A percentile compares a stretch with the other conserved stretches of the same genome.
Evolutionary conservation across 2,329 filamentous ascomycete genomes (phyloP).

Genomic region (Talaromyces sp.): DNA sequence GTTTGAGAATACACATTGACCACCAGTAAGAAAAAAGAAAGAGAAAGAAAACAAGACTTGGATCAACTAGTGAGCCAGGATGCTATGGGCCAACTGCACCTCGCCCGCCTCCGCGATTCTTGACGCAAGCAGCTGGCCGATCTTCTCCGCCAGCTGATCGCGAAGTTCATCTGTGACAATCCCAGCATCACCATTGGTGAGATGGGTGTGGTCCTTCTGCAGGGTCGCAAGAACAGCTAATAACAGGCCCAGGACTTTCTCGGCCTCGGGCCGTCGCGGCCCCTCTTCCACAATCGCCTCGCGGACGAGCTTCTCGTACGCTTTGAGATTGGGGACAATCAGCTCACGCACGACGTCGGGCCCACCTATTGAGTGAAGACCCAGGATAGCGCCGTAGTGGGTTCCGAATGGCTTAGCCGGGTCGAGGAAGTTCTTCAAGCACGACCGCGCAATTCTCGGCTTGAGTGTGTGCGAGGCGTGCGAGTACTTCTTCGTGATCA

Average conservation of each 20-base stretch:
- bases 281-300: conserved; percentile 48
- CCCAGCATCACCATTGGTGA: conserved; percentile 37
- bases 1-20: not conserved
- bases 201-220: conserved; percentile 39
- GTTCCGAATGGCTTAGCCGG: conserved; percentile 75
- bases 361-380: conserved; percentile 72
- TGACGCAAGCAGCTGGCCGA: conserved; percentile 38
- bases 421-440: conserved; percentile 86
- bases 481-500: conserved; percentile 76
- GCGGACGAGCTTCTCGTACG: conserved; percentile 58
- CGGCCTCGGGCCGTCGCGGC: conserved; percentile 53
- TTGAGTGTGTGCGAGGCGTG: conserved; percentile 76
- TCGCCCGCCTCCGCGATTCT: conserved; percentile 39
- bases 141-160: conserved; percentile 31
- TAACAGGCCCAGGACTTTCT: conserved; percentile 55
- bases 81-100: conserved; percentile 33
- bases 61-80: conserved; percentile 26
- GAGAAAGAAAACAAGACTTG: not conserved
- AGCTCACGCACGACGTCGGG: conserved; percentile 59
- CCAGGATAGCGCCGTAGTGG: conserved; percentile 83
- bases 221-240: conserved; percentile 52
- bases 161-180: conserved; percentile 33
- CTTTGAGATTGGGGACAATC: conserved; percentile 61
- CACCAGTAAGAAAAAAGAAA: not conserved
- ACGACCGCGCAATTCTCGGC: conserved; percentile 85